Percentiles rank a stretch among this genome's conserved stretches.
phyloP scores from a whole-genome alignment of 345 rosid species.

The Diplotaxis tenuifolia region DNA sequence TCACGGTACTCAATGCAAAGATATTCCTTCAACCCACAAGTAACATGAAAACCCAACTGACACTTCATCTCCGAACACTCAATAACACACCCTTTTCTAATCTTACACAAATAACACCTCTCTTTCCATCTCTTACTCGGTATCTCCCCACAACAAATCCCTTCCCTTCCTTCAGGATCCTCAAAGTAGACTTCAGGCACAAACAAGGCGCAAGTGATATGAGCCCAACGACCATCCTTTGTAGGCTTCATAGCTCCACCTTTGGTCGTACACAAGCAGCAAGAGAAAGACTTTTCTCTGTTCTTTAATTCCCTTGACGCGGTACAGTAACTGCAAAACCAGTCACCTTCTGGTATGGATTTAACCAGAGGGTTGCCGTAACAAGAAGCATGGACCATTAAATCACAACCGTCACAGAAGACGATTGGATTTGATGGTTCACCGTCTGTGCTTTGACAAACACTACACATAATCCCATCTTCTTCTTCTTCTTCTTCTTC shows the following conservation, averaged over 20 bases:
- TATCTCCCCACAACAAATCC: slow-evolving; percentile 57
- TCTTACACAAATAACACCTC: slow-evolving; percentile 62
- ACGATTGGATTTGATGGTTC: slow-evolving; percentile 89
- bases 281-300: slow-evolving; percentile 27
- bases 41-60: slow-evolving; percentile 65
- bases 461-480: slow-evolving; percentile 79
- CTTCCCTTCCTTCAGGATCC: slow-evolving; percentile 84
- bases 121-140: slow-evolving; percentile 62
- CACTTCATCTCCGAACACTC: slow-evolving; percentile 90
- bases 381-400: slow-evolving; percentile 90
- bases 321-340: slow-evolving; percentile 68
- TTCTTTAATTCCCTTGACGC: slow-evolving; percentile 24
- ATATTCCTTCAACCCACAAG: slow-evolving; percentile 78
- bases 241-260: slow-evolving; percentile 74
- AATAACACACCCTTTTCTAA: slow-evolving; percentile 68
- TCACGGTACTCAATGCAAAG: slow-evolving; percentile 73
- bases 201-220: slow-evolving; percentile 67
- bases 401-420: slow-evolving; percentile 91
- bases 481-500: slow-evolving; percentile 40
- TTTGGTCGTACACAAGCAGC: slow-evolving; percentile 61
- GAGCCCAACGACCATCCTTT: slow-evolving; percentile 65
- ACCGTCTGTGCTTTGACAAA: slow-evolving; percentile 93
- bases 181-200: slow-evolving; percentile 89
- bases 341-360: slow-evolving; percentile 78
- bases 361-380: slow-evolving; percentile 72